Evolutionary conservation across 2,329 filamentous ascomycete genomes (phyloP), one percentile per base, ranked within the genome.

Genomic region (Trichoderma arundinaceum): DNA sequence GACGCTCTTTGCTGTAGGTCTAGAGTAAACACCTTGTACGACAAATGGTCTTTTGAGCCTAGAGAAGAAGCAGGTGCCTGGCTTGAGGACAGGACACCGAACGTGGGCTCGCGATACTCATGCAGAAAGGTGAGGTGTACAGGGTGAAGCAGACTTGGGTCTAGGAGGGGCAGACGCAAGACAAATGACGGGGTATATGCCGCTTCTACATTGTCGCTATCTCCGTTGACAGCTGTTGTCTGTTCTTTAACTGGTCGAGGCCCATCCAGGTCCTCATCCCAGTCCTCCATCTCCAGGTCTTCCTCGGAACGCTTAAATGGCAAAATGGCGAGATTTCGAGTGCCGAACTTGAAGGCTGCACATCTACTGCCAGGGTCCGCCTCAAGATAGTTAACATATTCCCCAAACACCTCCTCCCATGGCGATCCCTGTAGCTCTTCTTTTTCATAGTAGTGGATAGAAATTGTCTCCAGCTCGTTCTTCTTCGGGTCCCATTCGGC

Each of bases 371-470:
- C 90, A 1, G 95, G 94, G 74, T 99, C 95, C 66, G 94, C 92
- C 57, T 90, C 90, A 72, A 99, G 82, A 72, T 91, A 91, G 76
- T 91, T 97, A 77, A 88, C 85, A 75, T 90, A 92, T 68, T 91
- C 87, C 75, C 87, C 88, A 73, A 96, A 80, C 64, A 90, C 86
- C 60, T 90, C 85, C 58, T 90, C 88, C 90, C 93, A 97, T 0
- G 94, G 94, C 68, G 88, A 90, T 61, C 90, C 88, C 70, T 90
- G 88, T 68, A 94, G 82, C 75, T 97, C 94, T 74, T 97, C 94
- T 76, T 95, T 92, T 77, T 99, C 95, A 79, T 98, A 99, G 83
- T 94, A 98, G 81, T 99, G 95, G 73, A 99, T 94, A 59, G 94
- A 98, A 69, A 95, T 87, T 61, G 94, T 98, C 72, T 90, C 89